Percentiles rank a stretch among this genome's conserved stretches.
These are phyloP conservation scores for Discostella stelligera DNA, from an alignment of 352 stramenopile species.

Conservation along the genomic window DNA sequence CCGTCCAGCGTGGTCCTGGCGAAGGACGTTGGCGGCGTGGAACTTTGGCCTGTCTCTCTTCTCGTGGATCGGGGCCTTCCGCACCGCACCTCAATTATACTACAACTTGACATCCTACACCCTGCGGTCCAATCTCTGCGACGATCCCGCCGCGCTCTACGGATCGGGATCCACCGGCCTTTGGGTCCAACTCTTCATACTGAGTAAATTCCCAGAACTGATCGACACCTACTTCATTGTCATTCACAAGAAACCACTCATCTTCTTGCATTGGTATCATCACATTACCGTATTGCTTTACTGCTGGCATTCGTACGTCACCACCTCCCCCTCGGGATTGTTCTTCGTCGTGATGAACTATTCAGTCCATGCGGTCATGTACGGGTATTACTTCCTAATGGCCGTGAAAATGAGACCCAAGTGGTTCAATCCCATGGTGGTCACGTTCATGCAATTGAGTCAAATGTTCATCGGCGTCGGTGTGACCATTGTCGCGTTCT, in stretches of 20 bases:
- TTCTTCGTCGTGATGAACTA: slow-evolving; percentile 99
- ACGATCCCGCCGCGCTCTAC: slow-evolving; percentile 62
- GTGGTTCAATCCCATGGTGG: slow-evolving; percentile 80
- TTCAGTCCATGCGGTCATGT: slow-evolving; percentile 96
- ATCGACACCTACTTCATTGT: slow-evolving; percentile 97
- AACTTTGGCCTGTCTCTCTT: slow-evolving; percentile 79
- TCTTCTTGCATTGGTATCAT: slow-evolving; percentile 99
- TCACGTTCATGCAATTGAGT: slow-evolving; percentile 78
- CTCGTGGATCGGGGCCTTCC: slow-evolving; percentile 72
- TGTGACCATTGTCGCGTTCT: slow-evolving; percentile 73
- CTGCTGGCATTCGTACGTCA: slow-evolving; percentile 95
- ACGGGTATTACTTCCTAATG: slow-evolving; percentile 88
- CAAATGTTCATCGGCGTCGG: slow-evolving; percentile 83
- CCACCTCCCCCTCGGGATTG: slow-evolving; percentile 88
- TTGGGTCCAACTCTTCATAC: slow-evolving; percentile 83
- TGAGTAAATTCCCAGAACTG: slow-evolving; percentile 88
- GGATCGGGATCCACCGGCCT: slow-evolving; percentile 70
- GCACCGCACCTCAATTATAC: slow-evolving; percentile 70
- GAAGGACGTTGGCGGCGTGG: slow-evolving; percentile 63
- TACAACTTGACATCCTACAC: slow-evolving; percentile 69
- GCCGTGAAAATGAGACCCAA: slow-evolving; percentile 69
- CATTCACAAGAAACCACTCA: slow-evolving; percentile 93
- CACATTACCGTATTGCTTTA: slow-evolving; percentile 97
- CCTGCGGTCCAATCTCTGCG: slow-evolving; percentile 73
- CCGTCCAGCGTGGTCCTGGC: slow-evolving; percentile 57